A percentile compares a stretch with the other conserved stretches of the same genome.
These are phyloP conservation scores for Termitomyces sp. DNA, from an alignment of 768 basidiomycete species.

Conservation along the genomic window DNA sequence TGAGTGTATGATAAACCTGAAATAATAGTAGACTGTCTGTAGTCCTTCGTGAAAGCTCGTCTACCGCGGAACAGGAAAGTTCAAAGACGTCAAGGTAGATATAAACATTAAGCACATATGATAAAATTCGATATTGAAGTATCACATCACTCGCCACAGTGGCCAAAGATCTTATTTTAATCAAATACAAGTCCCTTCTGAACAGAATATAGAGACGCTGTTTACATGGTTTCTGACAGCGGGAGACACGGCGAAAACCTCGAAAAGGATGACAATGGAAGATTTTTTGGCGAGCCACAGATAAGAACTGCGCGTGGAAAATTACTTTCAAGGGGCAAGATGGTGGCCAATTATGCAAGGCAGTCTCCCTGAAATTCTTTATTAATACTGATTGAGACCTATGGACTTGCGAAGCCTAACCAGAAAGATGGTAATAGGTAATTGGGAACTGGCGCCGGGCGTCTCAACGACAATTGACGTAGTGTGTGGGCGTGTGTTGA, in stretches of 20 bases:
- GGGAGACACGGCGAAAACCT: not conserved
- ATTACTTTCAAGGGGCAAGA: not conserved
- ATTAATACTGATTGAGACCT: not conserved
- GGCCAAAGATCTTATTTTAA: conserved; percentile 2
- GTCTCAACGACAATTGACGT: not conserved
- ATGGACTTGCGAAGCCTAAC: too few species aligned
- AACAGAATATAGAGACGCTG: not conserved
- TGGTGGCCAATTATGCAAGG: not conserved
- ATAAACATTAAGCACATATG: not conserved
- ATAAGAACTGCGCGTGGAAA: not conserved
- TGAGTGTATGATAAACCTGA: not conserved
- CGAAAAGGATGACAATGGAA: not conserved
- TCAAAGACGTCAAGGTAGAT: not conserved
- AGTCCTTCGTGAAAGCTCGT: not conserved
- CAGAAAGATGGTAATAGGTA: not conserved
- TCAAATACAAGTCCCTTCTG: not conserved
- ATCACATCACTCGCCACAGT: conserved; percentile 1
- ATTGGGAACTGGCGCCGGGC: too few species aligned
- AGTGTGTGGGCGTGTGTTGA: not conserved
- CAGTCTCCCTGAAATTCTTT: too few species aligned
- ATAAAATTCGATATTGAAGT: conserved; percentile 3
- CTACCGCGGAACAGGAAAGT: not conserved
- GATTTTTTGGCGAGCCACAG: not conserved
- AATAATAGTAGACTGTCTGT: not conserved
- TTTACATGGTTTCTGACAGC: not conserved